These are phyloP conservation scores for Chrysanthemum lavandulifolium DNA, from an alignment of 129 eudicot genomes.

Conservation along the genomic window DNA sequence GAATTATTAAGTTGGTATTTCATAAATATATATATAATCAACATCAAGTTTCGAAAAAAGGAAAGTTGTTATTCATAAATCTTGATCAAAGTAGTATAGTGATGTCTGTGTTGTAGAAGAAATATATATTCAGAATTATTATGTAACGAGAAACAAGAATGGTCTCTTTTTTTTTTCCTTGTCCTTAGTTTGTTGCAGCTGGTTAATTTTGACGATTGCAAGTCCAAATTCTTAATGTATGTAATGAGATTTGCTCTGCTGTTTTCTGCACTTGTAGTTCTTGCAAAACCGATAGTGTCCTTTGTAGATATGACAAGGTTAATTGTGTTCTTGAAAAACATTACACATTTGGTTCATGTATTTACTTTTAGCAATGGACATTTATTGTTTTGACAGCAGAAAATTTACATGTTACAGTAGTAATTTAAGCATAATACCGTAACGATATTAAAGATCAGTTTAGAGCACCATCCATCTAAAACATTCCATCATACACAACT, in stretches of 20 bases:
- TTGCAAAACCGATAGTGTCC: background rate
- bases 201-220: conserved; percentile 24
- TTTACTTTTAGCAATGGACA: background rate
- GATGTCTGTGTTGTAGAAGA: conserved; percentile 31
- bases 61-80: conserved; percentile 12
- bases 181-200: conserved; percentile 4
- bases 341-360: background rate
- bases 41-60: conserved; percentile 13
- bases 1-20: conserved; percentile 24
- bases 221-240: conserved; percentile 21
- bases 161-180: background rate
- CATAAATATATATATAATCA: conserved; percentile 18
- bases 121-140: conserved; percentile 19
- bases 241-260: conserved; percentile 11
- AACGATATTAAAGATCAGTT: background rate
- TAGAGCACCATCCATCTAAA: conserved; percentile 13
- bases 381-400: background rate
- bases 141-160: conserved; percentile 18
- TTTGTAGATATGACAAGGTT: background rate
- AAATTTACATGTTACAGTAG: conserved; percentile 6
- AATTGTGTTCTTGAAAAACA: background rate
- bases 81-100: conserved; percentile 20
- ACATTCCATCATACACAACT: conserved; percentile 10
- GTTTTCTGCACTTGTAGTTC: background rate
- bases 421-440: conserved; percentile 1